Conservation (phyloP, 2,329 filamentous ascomycete species). For the Bisporella sp. region DNA sequence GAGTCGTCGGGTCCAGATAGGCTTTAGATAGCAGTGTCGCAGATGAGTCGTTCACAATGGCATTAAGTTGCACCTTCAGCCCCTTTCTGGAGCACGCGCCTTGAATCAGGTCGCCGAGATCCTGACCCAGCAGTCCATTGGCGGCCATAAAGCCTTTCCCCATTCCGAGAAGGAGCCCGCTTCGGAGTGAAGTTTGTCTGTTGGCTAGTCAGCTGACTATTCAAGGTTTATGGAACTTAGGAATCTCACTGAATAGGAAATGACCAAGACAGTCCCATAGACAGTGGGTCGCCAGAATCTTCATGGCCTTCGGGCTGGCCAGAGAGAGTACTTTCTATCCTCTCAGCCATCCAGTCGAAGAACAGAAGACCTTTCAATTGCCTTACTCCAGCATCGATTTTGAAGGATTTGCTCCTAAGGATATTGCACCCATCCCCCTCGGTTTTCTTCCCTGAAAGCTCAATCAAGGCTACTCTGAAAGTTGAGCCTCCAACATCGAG, state of each 20-base stretch:
- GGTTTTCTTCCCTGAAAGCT: constrained; percentile 42
- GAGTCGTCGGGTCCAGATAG: constrained; percentile 47
- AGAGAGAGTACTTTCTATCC: constrained; percentile 49
- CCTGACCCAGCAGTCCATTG: constrained; percentile 48
- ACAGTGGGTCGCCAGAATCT: constrained; percentile 35
- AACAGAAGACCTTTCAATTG: constrained; percentile 50
- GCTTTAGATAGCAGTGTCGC: constrained; percentile 60
- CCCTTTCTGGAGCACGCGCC: constrained; percentile 39
- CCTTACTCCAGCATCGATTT: constrained; percentile 49
- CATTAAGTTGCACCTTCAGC: constrained; percentile 48
- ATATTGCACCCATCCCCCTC: constrained; percentile 41
- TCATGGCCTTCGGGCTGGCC: constrained; percentile 34
- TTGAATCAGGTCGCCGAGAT: constrained; percentile 52
- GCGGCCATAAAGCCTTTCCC: constrained; percentile 59
- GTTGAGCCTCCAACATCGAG: constrained; percentile 66
- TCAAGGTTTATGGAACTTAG: not conserved
- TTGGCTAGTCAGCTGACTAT: constrained; percentile 19
- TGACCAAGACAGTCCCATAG: constrained; percentile 60
- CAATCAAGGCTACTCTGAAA: constrained; percentile 56
- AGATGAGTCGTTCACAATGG: constrained; percentile 61
- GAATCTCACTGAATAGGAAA: constrained; percentile 59
- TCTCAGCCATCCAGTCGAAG: constrained; percentile 62
- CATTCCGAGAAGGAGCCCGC: constrained; percentile 54
- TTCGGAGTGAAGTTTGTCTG: constrained; percentile 57
- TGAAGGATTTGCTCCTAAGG: constrained; percentile 46